phyloP scores from a whole-genome alignment of 2,329 filamentous ascomycete genomes.

The Aureobasidium sp. region DNA sequence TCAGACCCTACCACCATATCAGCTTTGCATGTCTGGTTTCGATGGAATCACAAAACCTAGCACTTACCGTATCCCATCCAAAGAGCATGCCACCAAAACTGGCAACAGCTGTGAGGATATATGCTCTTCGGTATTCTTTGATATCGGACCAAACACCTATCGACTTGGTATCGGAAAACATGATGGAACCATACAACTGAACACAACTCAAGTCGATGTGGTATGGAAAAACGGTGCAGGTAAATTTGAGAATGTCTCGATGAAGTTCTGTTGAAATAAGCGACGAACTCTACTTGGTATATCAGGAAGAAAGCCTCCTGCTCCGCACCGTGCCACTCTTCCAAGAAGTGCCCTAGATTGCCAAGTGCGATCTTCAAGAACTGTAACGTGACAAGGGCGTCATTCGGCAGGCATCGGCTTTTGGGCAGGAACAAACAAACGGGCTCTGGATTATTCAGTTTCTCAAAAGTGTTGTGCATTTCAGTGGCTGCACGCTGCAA shows the following conservation, averaged over 20 bases:
- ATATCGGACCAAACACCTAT: slow-evolving; percentile 26
- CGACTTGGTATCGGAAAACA: neutral
- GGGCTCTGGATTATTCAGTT: neutral
- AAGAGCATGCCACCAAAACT: slow-evolving; percentile 35
- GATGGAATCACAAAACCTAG: neutral
- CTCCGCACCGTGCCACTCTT: neutral
- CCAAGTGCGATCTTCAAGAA: neutral
- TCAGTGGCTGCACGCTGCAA: neutral
- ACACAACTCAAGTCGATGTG: too few relatives aligned
- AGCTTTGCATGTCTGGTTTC: neutral
- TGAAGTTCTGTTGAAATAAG: neutral
- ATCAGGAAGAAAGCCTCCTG: neutral
- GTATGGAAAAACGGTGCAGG: neutral
- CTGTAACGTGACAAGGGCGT: neutral
- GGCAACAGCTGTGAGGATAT: slow-evolving; percentile 34
- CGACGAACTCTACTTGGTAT: neutral
- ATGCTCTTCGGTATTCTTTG: slow-evolving; percentile 32
- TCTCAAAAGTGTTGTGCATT: neutral
- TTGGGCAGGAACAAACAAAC: neutral
- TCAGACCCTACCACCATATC: slow-evolving; percentile 17
- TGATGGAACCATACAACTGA: neutral
- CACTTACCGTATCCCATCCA: slow-evolving; percentile 26
- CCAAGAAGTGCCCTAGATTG: neutral
- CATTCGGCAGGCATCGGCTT: neutral
- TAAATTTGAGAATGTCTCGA: too few relatives aligned